A percentile compares a stretch with the other conserved stretches of the same genome.
Conservation (phyloP, 106 monocot species). For the Phalaenopsis aphrodite region DNA sequence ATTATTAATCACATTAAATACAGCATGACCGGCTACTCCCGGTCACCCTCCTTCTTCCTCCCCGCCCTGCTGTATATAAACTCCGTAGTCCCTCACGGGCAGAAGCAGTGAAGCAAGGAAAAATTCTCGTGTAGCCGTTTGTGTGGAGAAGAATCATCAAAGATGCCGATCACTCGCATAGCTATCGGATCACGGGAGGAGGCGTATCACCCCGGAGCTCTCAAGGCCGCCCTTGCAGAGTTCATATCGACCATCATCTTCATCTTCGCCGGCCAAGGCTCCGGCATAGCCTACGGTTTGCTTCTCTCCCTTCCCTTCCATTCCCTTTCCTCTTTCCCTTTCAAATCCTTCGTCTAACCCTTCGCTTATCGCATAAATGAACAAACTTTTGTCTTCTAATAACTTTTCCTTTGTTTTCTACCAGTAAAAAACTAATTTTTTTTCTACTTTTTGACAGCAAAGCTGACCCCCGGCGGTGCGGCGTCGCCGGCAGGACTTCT, state of each 20-base stretch:
- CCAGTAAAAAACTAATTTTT: not conserved
- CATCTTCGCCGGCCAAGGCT: conserved; percentile 67
- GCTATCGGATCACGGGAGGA: conserved; percentile 33
- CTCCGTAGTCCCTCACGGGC: not conserved
- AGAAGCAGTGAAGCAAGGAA: not conserved
- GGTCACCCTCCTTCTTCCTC: not conserved
- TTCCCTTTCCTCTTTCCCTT: not conserved
- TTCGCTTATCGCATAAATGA: too few relatives aligned
- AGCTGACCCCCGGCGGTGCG: conserved; percentile 22
- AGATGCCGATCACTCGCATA: conserved; percentile 43
- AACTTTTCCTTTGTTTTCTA: too few relatives aligned
- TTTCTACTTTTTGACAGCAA: conserved; percentile 12
- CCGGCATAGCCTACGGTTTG: conserved; percentile 55
- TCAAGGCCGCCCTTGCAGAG: conserved; percentile 57
- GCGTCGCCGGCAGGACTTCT: conserved; percentile 32
- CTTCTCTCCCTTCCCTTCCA: not conserved
- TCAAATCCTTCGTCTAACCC: too few relatives aligned
- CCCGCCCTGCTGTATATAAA: not conserved
- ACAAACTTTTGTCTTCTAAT: too few relatives aligned
- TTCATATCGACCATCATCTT: conserved; percentile 61
- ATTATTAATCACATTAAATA: too few relatives aligned
- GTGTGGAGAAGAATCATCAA: not conserved
- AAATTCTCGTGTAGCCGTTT: not conserved
- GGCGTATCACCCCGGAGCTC: conserved; percentile 34
- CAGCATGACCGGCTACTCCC: conserved; percentile 1